Percentiles rank a stretch among this genome's conserved stretches.
phyloP scores from a whole-genome alignment of 2,329 filamentous ascomycete species.

The Aspergillus cejpii region DNA sequence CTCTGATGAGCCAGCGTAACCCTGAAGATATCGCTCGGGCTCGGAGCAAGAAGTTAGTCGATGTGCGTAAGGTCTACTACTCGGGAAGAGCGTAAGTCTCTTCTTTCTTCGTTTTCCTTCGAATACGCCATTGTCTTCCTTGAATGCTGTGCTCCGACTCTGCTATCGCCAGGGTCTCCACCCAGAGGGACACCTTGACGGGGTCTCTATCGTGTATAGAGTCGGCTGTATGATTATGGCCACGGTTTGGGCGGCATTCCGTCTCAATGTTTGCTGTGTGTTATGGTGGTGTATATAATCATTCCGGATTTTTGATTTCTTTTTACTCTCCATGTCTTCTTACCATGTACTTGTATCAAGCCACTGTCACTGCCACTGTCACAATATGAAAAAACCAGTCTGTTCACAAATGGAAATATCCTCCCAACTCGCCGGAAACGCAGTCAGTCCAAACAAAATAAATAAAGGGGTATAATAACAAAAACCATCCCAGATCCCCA shows the following conservation, averaged over 20 bases:
- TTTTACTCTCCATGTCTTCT: slow-evolving; percentile 4
- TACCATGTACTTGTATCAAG: slow-evolving; percentile 30
- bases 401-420: slow-evolving; percentile 8
- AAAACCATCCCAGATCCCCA: neutral
- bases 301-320: neutral
- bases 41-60: slow-evolving; percentile 88
- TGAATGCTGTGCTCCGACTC: slow-evolving; percentile 23
- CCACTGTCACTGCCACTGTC: slow-evolving; percentile 8
- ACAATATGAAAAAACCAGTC: slow-evolving; percentile 6
- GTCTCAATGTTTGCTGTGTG: slow-evolving; percentile 10
- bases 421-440: neutral
- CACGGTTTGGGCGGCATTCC: slow-evolving; percentile 5
- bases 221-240: slow-evolving; percentile 15
- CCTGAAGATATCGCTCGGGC: slow-evolving; percentile 86
- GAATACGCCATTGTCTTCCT: slow-evolving; percentile 10
- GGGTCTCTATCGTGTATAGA: slow-evolving; percentile 7
- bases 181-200: slow-evolving; percentile 4
- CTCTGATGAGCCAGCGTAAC: slow-evolving; percentile 72
- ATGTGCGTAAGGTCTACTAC: slow-evolving; percentile 96
- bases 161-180: slow-evolving; percentile 10
- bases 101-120: slow-evolving; percentile 3
- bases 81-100: slow-evolving; percentile 59
- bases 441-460: neutral
- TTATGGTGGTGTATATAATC: slow-evolving; percentile 21
- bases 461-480: slow-evolving; percentile 6